phyloP scores from a whole-genome alignment of 257 asterid species.

The Solanum stenotomum region DNA sequence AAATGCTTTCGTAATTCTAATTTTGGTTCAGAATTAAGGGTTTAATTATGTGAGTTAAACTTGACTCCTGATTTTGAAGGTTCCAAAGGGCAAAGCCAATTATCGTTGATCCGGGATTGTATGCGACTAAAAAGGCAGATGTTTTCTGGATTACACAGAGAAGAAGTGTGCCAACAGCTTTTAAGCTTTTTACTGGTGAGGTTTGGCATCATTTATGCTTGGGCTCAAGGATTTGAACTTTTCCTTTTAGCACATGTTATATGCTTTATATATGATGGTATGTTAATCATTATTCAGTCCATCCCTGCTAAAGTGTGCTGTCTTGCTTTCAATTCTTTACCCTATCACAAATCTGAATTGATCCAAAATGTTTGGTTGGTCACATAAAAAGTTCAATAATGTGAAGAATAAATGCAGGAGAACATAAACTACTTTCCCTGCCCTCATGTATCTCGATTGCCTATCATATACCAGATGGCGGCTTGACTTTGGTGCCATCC shows the following conservation, averaged over 20 bases:
- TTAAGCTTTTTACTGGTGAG: slow-evolving; percentile 87
- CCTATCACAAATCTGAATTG: neutral
- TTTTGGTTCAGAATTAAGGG: neutral
- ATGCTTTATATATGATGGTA: neutral
- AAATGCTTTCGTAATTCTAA: neutral
- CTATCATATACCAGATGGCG: neutral
- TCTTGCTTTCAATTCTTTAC: neutral
- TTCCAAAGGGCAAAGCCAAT: slow-evolving; percentile 90
- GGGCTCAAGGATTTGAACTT: neutral
- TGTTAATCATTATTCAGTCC: neutral
- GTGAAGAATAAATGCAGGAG: neutral
- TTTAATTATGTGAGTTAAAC: neutral
- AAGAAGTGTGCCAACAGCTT: slow-evolving; percentile 96
- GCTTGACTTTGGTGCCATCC: neutral
- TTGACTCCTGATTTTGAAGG: slow-evolving; percentile 23
- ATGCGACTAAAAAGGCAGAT: slow-evolving; percentile 68
- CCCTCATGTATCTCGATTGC: neutral
- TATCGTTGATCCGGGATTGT: slow-evolving; percentile 90
- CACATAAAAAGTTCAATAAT: neutral
- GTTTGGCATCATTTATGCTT: slow-evolving; percentile 1
- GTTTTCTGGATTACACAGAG: slow-evolving; percentile 96
- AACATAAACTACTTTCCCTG: neutral
- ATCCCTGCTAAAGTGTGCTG: neutral
- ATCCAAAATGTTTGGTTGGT: neutral
- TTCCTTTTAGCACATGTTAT: neutral